phyloP scores from a whole-genome alignment of 352 stramenopile species.

The Pelagophyceae sp. region DNA sequence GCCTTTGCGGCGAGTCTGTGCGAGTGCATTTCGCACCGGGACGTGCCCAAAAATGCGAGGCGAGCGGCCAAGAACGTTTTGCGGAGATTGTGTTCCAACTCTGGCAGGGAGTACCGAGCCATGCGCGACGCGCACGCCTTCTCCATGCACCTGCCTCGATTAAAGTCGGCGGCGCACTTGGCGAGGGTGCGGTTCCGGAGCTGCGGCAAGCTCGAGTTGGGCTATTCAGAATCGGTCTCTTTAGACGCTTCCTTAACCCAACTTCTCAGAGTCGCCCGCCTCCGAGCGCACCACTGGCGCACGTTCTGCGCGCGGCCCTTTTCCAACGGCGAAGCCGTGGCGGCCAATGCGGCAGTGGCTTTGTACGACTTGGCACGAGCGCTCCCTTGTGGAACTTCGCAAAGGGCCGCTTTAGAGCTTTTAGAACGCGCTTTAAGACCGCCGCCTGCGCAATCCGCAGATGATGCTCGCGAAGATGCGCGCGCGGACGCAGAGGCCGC shows the following conservation, averaged over 20 bases:
- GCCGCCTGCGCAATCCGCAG: neutral
- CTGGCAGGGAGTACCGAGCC: neutral
- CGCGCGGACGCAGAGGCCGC: neutral
- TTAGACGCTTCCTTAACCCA: neutral
- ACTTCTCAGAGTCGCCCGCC: neutral
- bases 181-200: no score
- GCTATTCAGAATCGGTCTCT: neutral
- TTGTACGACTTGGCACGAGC: neutral
- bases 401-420: neutral
- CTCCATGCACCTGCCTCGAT: neutral
- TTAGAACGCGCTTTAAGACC: neutral
- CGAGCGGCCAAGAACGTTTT: conserved; percentile 30
- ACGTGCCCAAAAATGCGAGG: conserved; percentile 11
- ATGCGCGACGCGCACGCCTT: neutral
- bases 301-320: conserved; percentile 1
- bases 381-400: neutral
- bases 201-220: neutral
- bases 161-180: neutral
- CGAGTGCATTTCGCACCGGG: conserved; percentile 22
- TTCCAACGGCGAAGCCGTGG: no score
- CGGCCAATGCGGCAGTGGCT: neutral
- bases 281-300: neutral
- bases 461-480: neutral
- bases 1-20: conserved; percentile 23
- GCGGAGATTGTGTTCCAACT: conserved; percentile 25